These are phyloP conservation scores for Podaxis sp. DNA, from an alignment of 768 basidiomycete species.

Conservation along the genomic window DNA sequence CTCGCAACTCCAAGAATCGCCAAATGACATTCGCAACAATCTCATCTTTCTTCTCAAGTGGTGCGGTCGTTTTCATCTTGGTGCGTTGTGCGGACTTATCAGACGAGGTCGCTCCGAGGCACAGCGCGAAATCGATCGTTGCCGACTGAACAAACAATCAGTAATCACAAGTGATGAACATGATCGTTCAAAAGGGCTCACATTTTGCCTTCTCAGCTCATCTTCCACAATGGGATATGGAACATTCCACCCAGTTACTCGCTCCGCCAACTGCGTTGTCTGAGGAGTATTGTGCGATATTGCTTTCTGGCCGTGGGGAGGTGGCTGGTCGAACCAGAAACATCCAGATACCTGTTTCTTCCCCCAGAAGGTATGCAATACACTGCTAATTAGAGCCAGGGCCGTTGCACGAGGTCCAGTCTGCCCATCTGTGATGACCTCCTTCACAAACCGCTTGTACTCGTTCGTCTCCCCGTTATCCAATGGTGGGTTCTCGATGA, in stretches of 20 bases:
- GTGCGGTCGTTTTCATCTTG: slow-evolving; percentile 57
- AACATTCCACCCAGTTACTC: slow-evolving; percentile 90
- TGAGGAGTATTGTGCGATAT: slow-evolving; percentile 74
- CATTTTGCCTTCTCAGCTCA: slow-evolving; percentile 94
- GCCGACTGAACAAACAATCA: slow-evolving; percentile 63
- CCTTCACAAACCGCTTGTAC: slow-evolving; percentile 93
- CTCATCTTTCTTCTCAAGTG: slow-evolving; percentile 97
- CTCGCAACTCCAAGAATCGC: slow-evolving; percentile 95
- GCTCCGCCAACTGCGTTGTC: slow-evolving; percentile 84
- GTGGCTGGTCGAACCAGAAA: slow-evolving; percentile 74
- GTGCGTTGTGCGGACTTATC: slow-evolving; percentile 84
- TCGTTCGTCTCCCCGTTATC: slow-evolving; percentile 96
- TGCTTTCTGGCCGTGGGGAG: slow-evolving; percentile 52
- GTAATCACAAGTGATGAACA: slow-evolving; percentile 13
- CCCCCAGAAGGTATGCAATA: slow-evolving; percentile 79
- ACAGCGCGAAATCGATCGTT: slow-evolving; percentile 94
- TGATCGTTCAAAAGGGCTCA: slow-evolving; percentile 42
- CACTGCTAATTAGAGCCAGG: slow-evolving; percentile 83
- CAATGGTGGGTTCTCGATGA: slow-evolving; percentile 84
- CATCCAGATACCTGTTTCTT: slow-evolving; percentile 67
- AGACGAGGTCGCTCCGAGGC: slow-evolving; percentile 84
- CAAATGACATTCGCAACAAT: slow-evolving; percentile 97
- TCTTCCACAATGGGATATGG: slow-evolving; percentile 84
- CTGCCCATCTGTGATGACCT: slow-evolving; percentile 92
- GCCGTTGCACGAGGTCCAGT: slow-evolving; percentile 92